Conservation (phyloP, 176 grass and related monocot genomes). For the Oryza meridionalis region DNA sequence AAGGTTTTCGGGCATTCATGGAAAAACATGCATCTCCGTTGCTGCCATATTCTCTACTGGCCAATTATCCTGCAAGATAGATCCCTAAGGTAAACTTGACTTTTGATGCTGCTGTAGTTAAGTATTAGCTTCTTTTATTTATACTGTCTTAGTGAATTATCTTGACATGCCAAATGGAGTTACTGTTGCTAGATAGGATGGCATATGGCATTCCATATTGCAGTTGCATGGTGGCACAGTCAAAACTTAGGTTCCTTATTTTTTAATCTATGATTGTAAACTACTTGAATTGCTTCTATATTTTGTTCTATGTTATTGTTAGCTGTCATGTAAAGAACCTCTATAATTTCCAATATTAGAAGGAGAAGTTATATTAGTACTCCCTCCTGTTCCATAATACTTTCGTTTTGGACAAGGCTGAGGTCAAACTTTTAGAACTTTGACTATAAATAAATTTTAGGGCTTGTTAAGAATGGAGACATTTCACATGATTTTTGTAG, state of each 20-base stretch:
- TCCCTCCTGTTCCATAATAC: too few species aligned
- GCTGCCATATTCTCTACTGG: conserved; percentile 95
- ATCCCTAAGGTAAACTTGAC: conserved; percentile 59
- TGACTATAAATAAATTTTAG: too few species aligned
- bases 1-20: conserved; percentile 73
- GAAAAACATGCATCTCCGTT: conserved; percentile 69
- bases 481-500: too few species aligned
- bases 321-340: conserved; percentile 10
- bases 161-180: conserved; percentile 14
- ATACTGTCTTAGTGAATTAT: neutral
- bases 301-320: conserved; percentile 42
- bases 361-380: conserved; percentile 17
- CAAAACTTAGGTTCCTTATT: neutral
- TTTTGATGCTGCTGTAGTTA: conserved; percentile 13
- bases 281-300: conserved; percentile 8
- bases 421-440: too few species aligned
- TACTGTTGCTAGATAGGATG: conserved; percentile 9
- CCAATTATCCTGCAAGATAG: conserved; percentile 78
- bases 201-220: neutral
- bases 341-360: conserved; percentile 28
- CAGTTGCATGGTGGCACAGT: neutral
- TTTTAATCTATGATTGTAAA: conserved; percentile 12
- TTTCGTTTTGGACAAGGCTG: too few species aligned
- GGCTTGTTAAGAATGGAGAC: too few species aligned
- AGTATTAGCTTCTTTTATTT: neutral